Evolutionary conservation across 2,329 filamentous ascomycete species (phyloP).

Genomic region (Nemania sp.): DNA sequence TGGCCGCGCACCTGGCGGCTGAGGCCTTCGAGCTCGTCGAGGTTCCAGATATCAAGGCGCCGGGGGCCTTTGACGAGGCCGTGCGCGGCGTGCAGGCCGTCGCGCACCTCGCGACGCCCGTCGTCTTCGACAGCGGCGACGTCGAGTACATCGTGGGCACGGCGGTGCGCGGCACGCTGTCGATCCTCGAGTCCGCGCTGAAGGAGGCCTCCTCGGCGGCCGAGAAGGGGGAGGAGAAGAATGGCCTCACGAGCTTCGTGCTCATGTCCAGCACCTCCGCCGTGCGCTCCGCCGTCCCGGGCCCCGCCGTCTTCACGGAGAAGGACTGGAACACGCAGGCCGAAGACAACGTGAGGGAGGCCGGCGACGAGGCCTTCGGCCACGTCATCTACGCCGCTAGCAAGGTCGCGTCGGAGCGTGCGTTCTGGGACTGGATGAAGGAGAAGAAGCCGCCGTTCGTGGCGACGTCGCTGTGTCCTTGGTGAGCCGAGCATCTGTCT

Average conservation of each 20-base stretch:
- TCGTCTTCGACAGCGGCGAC: conserved; percentile 28
- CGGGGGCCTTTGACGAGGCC: conserved; percentile 43
- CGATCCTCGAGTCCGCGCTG: conserved; percentile 26
- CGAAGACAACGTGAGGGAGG: conserved; percentile 14
- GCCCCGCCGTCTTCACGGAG: conserved; percentile 13
- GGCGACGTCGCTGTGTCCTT: conserved; percentile 44
- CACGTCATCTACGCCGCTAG: conserved; percentile 38
- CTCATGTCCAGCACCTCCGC: conserved; percentile 36
- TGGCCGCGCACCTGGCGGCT: conserved; percentile 24
- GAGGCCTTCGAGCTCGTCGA: conserved; percentile 32
- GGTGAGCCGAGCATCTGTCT: conserved; percentile 25
- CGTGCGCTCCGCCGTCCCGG: neutral
- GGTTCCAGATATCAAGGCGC: conserved; percentile 40
- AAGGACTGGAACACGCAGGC: conserved; percentile 16
- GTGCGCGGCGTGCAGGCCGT: conserved; percentile 36
- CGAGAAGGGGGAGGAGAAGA: neutral
- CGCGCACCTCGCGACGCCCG: conserved; percentile 31
- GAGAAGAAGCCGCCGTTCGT: conserved; percentile 42
- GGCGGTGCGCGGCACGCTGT: conserved; percentile 22
- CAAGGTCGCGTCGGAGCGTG: conserved; percentile 40
- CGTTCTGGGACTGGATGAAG: conserved; percentile 43
- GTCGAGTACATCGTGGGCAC: conserved; percentile 27
- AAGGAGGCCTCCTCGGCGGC: neutral
- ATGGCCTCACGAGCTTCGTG: conserved; percentile 32
- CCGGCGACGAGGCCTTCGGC: conserved; percentile 25